A percentile compares a stretch with the other conserved stretches of the same genome.
Evolutionary conservation across 805 yeast genomes (phyloP).

Genomic region (Wickerhamiella cacticola): DNA sequence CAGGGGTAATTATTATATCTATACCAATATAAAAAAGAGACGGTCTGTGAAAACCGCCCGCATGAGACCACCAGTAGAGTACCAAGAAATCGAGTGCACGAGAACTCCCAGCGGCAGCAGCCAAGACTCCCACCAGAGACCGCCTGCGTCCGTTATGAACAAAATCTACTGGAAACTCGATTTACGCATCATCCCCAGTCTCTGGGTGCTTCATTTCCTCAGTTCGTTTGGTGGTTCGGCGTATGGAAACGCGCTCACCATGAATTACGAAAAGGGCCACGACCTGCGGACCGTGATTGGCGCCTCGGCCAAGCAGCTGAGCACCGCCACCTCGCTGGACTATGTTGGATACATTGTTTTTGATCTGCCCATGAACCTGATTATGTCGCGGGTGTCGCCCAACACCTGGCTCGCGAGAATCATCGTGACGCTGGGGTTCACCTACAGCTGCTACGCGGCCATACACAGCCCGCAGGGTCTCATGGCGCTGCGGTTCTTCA

Average conservation of each 20-base stretch:
- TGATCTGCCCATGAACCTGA: conserved; percentile 77
- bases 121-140: no score
- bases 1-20: no score
- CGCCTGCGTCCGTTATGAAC: no score
- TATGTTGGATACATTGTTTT: conserved; percentile 74
- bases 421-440: conserved; percentile 62
- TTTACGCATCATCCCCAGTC: conserved; percentile 61
- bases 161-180: conserved; percentile 46
- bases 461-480: conserved; percentile 46
- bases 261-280: conserved; percentile 54
- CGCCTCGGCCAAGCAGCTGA: conserved; percentile 44
- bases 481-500: conserved; percentile 56
- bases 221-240: conserved; percentile 68
- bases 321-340: conserved; percentile 69
- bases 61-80: no score
- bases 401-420: conserved; percentile 77
- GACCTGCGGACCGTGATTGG: conserved; percentile 43
- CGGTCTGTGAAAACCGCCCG: no score
- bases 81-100: no score
- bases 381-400: conserved; percentile 71
- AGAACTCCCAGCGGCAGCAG: no score
- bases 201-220: conserved; percentile 68
- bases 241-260: conserved; percentile 71
- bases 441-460: conserved; percentile 61
- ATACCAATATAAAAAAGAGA: no score